Evolutionary conservation across 805 yeast genomes (phyloP).

Genomic region (Barnettozyma populi): DNA sequence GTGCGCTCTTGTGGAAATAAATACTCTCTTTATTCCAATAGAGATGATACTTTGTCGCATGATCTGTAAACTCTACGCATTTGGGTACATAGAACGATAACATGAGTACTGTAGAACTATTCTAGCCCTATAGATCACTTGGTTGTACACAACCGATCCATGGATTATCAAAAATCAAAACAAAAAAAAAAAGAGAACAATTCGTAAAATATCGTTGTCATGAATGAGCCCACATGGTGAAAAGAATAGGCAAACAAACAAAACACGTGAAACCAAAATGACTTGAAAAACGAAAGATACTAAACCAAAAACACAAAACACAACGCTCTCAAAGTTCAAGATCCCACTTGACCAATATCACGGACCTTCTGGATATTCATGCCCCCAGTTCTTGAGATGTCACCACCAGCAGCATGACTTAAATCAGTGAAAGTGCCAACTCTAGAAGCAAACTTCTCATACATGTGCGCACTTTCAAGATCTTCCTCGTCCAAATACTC

Average conservation of each 20-base stretch:
- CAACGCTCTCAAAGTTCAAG: neutral
- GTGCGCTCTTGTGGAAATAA: conserved; percentile 2
- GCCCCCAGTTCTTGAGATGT: neutral
- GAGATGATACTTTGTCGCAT: neutral
- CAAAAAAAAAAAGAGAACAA: neutral
- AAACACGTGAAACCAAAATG: neutral
- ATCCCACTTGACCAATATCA: neutral
- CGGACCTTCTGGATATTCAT: neutral
- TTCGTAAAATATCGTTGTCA: too few relatives aligned
- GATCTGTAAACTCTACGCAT: neutral
- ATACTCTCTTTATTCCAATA: neutral
- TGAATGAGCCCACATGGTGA: neutral
- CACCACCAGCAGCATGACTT: conserved; percentile 2
- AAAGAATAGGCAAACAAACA: neutral
- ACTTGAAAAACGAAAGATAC: neutral
- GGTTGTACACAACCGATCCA: conserved; percentile 4
- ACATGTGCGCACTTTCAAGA: conserved; percentile 18
- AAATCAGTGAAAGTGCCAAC: conserved; percentile 16
- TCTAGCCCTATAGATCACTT: neutral
- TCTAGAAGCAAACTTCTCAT: conserved; percentile 17
- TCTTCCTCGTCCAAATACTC: conserved; percentile 18
- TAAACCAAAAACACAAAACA: neutral
- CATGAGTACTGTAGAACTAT: neutral
- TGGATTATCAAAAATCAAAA: neutral
- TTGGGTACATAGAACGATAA: neutral